These are phyloP conservation scores for Tanacetum coccineum DNA, from an alignment of 129 eudicot genomes.

Conservation along the genomic window DNA sequence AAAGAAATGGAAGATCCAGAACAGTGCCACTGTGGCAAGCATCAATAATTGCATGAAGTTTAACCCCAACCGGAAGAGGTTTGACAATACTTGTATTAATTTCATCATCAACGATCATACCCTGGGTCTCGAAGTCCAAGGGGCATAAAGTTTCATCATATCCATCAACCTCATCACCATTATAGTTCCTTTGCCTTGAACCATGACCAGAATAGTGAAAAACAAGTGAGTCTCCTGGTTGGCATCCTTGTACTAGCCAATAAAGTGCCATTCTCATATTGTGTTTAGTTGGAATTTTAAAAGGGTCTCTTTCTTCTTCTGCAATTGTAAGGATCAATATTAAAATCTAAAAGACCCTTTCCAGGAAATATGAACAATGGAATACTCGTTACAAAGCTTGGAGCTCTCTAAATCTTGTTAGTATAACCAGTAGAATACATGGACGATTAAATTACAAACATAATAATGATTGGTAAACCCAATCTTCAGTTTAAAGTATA, in stretches of 20 bases:
- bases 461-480: neutral
- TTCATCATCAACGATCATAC: slow-evolving; percentile 59
- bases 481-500: neutral
- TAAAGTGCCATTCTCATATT: slow-evolving; percentile 44
- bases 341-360: neutral
- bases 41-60: slow-evolving; percentile 68
- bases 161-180: slow-evolving; percentile 61
- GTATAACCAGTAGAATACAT: neutral
- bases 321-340: slow-evolving; percentile 10
- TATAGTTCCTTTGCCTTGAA: slow-evolving; percentile 37
- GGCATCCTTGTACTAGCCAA: slow-evolving; percentile 63
- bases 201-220: slow-evolving; percentile 73
- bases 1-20: slow-evolving; percentile 55
- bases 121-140: slow-evolving; percentile 49
- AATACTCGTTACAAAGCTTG: neutral
- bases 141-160: slow-evolving; percentile 63
- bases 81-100: slow-evolving; percentile 55
- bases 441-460: neutral
- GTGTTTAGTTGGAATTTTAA: slow-evolving; percentile 37
- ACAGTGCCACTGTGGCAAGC: slow-evolving; percentile 71
- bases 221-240: slow-evolving; percentile 62
- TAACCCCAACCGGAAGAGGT: slow-evolving; percentile 58
- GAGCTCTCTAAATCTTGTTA: neutral
- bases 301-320: slow-evolving; percentile 47
- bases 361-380: neutral